Evolutionary conservation across 2,329 filamentous ascomycete genomes (phyloP), one percentile per base, ranked within the genome.

Genomic region (Colletotrichum tabaci): DNA sequence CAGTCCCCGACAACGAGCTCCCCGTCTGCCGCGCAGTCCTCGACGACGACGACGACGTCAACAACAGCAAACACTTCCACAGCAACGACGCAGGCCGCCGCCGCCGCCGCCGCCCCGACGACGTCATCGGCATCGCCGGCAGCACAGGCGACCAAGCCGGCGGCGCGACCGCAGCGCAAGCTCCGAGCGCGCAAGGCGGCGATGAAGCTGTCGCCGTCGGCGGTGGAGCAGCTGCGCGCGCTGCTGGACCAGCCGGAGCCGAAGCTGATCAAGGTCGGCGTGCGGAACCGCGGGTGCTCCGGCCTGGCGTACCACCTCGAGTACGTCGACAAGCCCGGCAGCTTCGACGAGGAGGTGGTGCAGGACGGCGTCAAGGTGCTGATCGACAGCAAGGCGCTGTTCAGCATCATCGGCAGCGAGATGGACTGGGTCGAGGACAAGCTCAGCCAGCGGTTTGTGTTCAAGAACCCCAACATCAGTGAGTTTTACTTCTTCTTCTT

Each of bases 391-490:
- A 98, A 98, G 86, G 96, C 96, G 52, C 85, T 99, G 61, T 95
- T 99, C 81, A 98, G 96, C 82, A 98, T 99, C 65, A 98, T 99
- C 77, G 96, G 96, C 6, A 98, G 93, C 79, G 96, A 98, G 84
- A 99, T 99, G 96, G 96, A 99, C 80, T 99, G 96, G 95, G 88
- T 96, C 13, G 95, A 98, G 83, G 96, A 98, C 77, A 98, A 97
- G 85, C 84, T 99, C 74, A 97, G 93, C 81, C 90, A 95, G 82
- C 88, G 94, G 75, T 99, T 99, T 82, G 91, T 98, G 61, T 99
- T 99, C 84, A 92, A 90, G 80, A 99, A 99, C 81, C 96, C 96
- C 2, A 99, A 99, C 79, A 98, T 98, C 80, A 99, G 95, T 98
- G 85, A 90, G 95, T 91, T 91, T 40, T 30, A 42, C 9, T n/a